These are phyloP conservation scores for Xylaria polymorpha DNA, from an alignment of 2,329 filamentous ascomycete genomes.

Conservation along the genomic window DNA sequence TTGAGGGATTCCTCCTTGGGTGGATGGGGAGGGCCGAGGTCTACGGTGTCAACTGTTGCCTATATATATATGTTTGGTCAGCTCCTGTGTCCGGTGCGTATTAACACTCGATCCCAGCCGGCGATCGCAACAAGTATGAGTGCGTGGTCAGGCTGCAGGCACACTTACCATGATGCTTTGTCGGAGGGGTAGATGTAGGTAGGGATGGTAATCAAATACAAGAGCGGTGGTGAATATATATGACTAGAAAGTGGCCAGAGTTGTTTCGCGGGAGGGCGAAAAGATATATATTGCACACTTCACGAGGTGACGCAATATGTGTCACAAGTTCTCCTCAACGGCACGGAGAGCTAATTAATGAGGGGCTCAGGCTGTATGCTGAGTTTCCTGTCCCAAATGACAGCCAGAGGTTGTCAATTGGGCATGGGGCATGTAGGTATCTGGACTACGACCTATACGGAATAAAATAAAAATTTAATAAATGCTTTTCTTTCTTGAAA, in stretches of 20 bases:
- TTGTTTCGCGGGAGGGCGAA: neutral
- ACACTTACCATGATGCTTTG: slow-evolving; percentile 28
- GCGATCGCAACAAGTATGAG: neutral
- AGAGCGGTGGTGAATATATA: neutral
- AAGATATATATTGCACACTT: slow-evolving; percentile 1
- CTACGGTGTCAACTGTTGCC: slow-evolving; percentile 65
- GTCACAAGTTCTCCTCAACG: slow-evolving; percentile 18
- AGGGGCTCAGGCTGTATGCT: neutral
- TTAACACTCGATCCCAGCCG: neutral
- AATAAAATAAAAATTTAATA: neutral
- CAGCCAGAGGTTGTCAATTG: neutral
- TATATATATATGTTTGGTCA: slow-evolving; percentile 40
- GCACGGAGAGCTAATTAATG: neutral
- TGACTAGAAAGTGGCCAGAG: neutral
- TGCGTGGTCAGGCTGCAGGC: neutral
- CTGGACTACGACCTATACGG: neutral
- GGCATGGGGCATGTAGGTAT: neutral
- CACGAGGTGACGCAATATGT: slow-evolving; percentile 27
- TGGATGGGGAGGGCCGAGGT: slow-evolving; percentile 60
- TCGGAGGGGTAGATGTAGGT: neutral
- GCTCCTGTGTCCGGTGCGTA: neutral
- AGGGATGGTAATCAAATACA: neutral
- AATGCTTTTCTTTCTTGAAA: neutral
- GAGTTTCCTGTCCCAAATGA: neutral
- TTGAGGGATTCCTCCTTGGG: slow-evolving; percentile 64